A percentile compares a stretch with the other conserved stretches of the same genome.
Evolutionary conservation across 768 basidiomycete genomes (phyloP).

Genomic region (Leucosporidium creatinivorum): DNA sequence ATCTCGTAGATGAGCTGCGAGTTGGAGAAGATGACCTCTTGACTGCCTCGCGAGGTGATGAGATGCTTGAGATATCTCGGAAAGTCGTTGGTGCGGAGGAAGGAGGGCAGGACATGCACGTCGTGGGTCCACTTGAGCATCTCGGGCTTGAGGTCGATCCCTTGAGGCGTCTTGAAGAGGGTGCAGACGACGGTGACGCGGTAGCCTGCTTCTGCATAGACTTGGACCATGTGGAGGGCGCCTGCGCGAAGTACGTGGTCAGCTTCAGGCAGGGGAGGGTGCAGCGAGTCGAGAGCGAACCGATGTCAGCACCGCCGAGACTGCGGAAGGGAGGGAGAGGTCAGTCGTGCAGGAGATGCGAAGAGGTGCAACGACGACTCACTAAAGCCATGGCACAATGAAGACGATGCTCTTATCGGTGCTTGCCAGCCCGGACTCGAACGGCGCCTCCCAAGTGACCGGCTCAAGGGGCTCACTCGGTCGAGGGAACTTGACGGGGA

Average conservation of each 20-base stretch:
- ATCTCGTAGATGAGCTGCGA: too few relatives aligned
- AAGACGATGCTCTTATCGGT: too few relatives aligned
- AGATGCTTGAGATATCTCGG: conserved; percentile 32
- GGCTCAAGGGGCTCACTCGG: too few relatives aligned
- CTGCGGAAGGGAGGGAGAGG: too few relatives aligned
- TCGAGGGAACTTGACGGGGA: too few relatives aligned
- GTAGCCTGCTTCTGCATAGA: conserved; percentile 29
- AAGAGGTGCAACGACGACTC: too few relatives aligned
- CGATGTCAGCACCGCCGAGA: conserved; percentile 16
- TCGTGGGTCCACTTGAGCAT: conserved; percentile 34
- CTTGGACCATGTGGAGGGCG: conserved; percentile 31
- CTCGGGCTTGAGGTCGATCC: conserved; percentile 28
- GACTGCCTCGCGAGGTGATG: neutral
- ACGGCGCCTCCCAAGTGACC: too few relatives aligned
- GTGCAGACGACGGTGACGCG: conserved; percentile 33
- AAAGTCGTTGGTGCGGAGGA: conserved; percentile 30
- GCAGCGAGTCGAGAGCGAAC: neutral
- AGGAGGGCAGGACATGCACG: conserved; percentile 29
- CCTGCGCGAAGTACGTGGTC: neutral
- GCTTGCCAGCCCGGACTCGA: too few relatives aligned
- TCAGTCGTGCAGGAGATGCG: too few relatives aligned
- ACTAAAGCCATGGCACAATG: too few relatives aligned
- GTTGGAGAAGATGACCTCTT: too few relatives aligned
- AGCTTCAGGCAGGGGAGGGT: too few relatives aligned
- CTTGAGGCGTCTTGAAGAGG: conserved; percentile 23